Evolutionary conservation across 257 asterid genomes (phyloP), one percentile per base, ranked within the genome.

Genomic region (Pogostemon cablin): DNA sequence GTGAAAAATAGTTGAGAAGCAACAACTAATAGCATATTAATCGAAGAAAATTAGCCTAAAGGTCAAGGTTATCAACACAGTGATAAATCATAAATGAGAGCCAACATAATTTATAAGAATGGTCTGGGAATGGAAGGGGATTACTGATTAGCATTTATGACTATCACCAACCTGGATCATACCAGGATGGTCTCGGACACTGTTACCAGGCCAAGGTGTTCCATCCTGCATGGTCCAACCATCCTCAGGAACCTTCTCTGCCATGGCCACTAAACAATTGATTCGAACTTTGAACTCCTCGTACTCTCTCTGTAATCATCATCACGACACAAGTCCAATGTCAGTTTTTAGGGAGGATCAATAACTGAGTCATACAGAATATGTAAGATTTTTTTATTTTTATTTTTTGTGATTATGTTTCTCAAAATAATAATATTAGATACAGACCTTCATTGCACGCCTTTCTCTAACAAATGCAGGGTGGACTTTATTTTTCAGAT

Each of bases 181-280:
- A 72, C 96, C 98, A 66, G 98, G 97, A 80, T 92, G 98, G 76
- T 90, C 98, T 69, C 93, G 68, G 69, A 92, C 98, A 83, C 73
- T 85, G 81, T 92, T 92, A 75, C 98, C 98, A 10, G 98, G 98
- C 98, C 98, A 92, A 39, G 89, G 88, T 3, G 96, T 85, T 38
- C 98, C 98, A 82, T 92, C 98, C 78, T 85, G 96, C 96, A 90
- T 90, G 46, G 98, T 90, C 96, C 96, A 92, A 63, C 98, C 98
- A 7, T 92, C 98, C 72, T 92, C 98, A 0, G 98, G 98, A 75
- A 85, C 96, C 80, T 90, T 92, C 78, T 88, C 90, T 1, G 97
- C 89, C 72, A 62, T 81, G 40, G 96, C 88, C 64, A 92, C 98
- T 78, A 92, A 71, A 57, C 76, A 68, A 58, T 90, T 92, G 77